phyloP scores from a whole-genome alignment of 1,139 yeast genomes.

The Sugiyamaella pinicola region DNA sequence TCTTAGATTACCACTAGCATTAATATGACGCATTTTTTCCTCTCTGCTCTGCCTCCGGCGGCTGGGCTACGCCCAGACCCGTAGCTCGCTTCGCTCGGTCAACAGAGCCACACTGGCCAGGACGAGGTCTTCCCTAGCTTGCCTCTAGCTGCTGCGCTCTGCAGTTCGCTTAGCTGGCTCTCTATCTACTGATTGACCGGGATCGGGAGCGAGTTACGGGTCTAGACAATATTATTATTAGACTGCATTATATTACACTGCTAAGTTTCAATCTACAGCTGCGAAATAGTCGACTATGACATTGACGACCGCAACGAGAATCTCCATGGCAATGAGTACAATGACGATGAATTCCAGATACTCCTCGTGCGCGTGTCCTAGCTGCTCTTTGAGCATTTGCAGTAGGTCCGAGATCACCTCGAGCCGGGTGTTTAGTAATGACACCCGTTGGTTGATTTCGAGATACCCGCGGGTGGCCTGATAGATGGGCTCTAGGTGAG shows the following conservation, averaged over 20 bases:
- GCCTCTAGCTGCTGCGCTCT: slow-evolving; percentile 13
- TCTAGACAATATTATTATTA: slow-evolving; percentile 1
- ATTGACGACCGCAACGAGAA: slow-evolving; percentile 81
- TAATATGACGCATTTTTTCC: background rate
- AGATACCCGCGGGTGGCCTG: slow-evolving; percentile 94
- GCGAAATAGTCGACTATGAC: slow-evolving; percentile 42
- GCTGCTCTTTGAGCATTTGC: slow-evolving; percentile 94
- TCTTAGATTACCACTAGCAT: background rate
- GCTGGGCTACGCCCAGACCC: slow-evolving; percentile 16
- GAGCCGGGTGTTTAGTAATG: slow-evolving; percentile 81
- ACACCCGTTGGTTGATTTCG: slow-evolving; percentile 91
- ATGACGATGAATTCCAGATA: slow-evolving; percentile 91
- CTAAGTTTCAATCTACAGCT: slow-evolving; percentile 21
- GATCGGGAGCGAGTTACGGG: background rate
- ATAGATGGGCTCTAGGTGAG: slow-evolving; percentile 93
- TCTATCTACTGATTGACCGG: background rate
- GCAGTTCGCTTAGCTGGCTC: background rate
- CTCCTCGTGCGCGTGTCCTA: slow-evolving; percentile 86
- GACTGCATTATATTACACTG: background rate
- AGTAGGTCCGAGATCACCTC: slow-evolving; percentile 91
- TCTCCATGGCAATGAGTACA: slow-evolving; percentile 89
- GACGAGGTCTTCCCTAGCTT: background rate
- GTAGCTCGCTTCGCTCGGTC: slow-evolving; percentile 9
- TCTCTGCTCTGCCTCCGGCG: slow-evolving; percentile 8
- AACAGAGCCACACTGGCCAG: background rate